Percentiles rank a stretch among this genome's conserved stretches.
Evolutionary conservation across 2,329 filamentous ascomycete species (phyloP).

Genomic region (Aspergillus brunneoviolaceus): DNA sequence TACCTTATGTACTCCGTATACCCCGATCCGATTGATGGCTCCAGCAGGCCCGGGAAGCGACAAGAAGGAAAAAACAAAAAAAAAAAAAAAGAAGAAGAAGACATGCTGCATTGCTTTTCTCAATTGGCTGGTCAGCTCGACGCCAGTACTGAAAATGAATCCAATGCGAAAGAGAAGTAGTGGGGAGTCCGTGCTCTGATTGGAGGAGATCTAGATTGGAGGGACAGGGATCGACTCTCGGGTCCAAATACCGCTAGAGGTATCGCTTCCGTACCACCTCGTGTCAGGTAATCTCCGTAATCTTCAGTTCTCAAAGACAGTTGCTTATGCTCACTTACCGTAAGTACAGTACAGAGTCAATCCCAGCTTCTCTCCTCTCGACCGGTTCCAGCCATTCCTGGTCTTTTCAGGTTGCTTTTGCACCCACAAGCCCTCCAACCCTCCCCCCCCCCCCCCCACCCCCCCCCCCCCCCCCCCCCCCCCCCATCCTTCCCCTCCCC

Average conservation of each 20-base stretch:
- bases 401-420: neutral
- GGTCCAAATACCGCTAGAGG: constrained; percentile 19
- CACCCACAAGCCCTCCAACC: neutral
- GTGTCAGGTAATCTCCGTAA: constrained; percentile 18
- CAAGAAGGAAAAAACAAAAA: neutral
- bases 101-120: constrained; percentile 17
- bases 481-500: neutral
- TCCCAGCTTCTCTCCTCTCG: neutral
- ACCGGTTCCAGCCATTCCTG: neutral
- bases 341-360: neutral
- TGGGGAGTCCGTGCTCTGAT: constrained; percentile 28
- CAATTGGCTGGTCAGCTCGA: constrained; percentile 16
- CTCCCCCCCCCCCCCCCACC: neutral
- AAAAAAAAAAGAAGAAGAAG: constrained; percentile 14
- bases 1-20: neutral
- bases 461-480: neutral
- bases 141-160: neutral
- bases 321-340: neutral
- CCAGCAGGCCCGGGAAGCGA: constrained; percentile 11
- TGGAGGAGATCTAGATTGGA: constrained; percentile 32
- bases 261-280: constrained; percentile 17
- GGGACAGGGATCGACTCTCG: constrained; percentile 26
- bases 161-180: constrained; percentile 18
- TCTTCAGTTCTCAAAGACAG: neutral
- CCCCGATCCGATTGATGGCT: neutral